These are phyloP conservation scores for Backusella sp. DNA, from an alignment of 192 early-diverging fungal species.

Conservation along the genomic window DNA sequence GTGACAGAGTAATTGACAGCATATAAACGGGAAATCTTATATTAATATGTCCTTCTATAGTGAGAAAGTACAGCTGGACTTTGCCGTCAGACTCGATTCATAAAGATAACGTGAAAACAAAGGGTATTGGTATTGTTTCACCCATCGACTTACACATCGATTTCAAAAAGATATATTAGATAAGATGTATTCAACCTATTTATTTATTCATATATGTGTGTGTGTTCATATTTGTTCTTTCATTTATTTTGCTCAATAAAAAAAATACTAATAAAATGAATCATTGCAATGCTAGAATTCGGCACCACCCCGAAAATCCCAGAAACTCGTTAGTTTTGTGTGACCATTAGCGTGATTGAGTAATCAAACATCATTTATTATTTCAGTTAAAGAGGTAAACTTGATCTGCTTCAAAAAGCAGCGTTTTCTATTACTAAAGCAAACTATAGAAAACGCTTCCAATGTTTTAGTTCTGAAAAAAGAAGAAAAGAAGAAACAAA, in stretches of 20 bases:
- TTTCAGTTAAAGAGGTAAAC: neutral
- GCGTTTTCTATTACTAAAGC: neutral
- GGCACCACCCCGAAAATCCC: neutral
- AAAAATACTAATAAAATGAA: neutral
- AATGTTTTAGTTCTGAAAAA: neutral
- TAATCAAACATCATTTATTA: neutral
- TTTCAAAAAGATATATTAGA: slow-evolving; percentile 22
- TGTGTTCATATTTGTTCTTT: too few species aligned
- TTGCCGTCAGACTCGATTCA: slow-evolving; percentile 24
- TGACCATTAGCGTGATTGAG: neutral
- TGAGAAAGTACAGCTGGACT: slow-evolving; percentile 26
- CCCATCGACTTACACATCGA: neutral
- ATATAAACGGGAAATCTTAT: neutral
- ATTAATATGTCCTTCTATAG: neutral
- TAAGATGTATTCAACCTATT: neutral
- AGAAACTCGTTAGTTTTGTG: neutral
- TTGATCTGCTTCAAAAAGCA: neutral
- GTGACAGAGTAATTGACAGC: neutral
- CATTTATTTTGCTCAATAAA: neutral
- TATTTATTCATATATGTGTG: neutral
- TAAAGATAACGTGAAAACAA: neutral
- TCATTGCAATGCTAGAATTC: neutral
- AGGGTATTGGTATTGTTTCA: slow-evolving; percentile 14
- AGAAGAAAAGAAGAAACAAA: neutral
- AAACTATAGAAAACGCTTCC: neutral